A percentile compares a stretch with the other conserved stretches of the same genome.
These are phyloP conservation scores for Brassica rapa DNA, from an alignment of 345 rosid genomes.

Conservation along the genomic window DNA sequence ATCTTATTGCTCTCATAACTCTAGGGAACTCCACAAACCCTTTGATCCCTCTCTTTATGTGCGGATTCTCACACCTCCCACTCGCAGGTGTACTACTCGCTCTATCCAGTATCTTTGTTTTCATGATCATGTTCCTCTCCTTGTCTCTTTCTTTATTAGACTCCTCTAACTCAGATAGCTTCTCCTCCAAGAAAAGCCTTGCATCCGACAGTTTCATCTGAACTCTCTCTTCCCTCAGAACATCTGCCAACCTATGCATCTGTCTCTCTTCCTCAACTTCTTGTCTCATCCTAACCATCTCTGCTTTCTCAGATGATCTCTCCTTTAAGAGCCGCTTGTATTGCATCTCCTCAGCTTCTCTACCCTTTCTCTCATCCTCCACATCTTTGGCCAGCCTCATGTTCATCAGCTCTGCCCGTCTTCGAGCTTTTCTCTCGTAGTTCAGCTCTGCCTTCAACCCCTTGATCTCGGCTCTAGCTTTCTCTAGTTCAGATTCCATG, in stretches of 20 bases:
- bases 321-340: constrained; percentile 66
- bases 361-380: constrained; percentile 59
- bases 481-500: constrained; percentile 57
- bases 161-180: constrained; percentile 54
- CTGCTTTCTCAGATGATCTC: constrained; percentile 48
- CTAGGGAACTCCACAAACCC: constrained; percentile 86
- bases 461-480: constrained; percentile 53
- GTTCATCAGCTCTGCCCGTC: constrained; percentile 57
- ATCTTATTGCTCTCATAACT: constrained; percentile 67
- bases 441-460: constrained; percentile 76
- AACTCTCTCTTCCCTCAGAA: constrained; percentile 82
- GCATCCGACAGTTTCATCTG: constrained; percentile 90
- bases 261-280: constrained; percentile 78
- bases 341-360: constrained; percentile 62
- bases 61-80: constrained; percentile 68
- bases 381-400: constrained; percentile 68
- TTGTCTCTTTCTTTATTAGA: constrained; percentile 25
- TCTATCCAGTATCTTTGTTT: constrained; percentile 30
- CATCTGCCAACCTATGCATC: constrained; percentile 77
- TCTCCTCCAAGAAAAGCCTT: constrained; percentile 68
- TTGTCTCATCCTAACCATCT: constrained; percentile 55
- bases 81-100: constrained; percentile 30
- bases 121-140: constrained; percentile 27
- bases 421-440: constrained; percentile 62
- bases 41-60: constrained; percentile 80